Evolutionary conservation across 305 asterid species (phyloP).

Genomic region (Solanum aculeatissimum): DNA sequence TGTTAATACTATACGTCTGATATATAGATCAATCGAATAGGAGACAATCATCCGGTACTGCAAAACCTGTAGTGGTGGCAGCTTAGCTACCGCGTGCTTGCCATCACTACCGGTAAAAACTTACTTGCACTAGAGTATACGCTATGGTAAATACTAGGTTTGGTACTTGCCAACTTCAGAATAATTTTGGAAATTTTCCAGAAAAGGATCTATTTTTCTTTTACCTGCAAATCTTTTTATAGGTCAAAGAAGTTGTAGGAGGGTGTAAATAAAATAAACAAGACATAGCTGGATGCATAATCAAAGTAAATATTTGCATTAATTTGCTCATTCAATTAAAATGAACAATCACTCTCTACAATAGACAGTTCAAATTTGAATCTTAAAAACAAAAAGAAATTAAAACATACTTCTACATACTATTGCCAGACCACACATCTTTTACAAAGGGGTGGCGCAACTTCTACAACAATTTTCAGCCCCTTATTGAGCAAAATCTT

Average conservation of each 20-base stretch:
- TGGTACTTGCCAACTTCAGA: background rate
- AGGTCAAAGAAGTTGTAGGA: background rate
- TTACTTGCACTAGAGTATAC: background rate
- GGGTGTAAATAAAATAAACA: background rate
- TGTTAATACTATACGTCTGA: background rate
- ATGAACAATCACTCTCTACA: background rate
- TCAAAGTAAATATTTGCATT: background rate
- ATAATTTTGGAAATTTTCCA: background rate
- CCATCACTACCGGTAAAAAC: background rate
- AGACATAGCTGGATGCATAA: background rate
- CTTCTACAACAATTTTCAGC: background rate
- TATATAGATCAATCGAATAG: background rate
- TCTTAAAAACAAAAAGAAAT: background rate
- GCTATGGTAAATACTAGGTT: background rate
- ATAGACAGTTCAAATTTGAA: background rate
- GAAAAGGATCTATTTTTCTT: background rate
- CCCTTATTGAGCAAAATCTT: background rate
- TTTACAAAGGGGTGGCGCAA: constrained; percentile 5
- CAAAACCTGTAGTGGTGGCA: background rate
- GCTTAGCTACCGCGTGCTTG: background rate
- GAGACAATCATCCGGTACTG: background rate
- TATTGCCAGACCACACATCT: constrained; percentile 14
- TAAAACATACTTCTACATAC: background rate
- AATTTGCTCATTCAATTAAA: background rate
- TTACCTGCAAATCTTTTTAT: background rate